Conservation (phyloP, 768 basidiomycete genomes). For the Tricholoma terreum region DNA sequence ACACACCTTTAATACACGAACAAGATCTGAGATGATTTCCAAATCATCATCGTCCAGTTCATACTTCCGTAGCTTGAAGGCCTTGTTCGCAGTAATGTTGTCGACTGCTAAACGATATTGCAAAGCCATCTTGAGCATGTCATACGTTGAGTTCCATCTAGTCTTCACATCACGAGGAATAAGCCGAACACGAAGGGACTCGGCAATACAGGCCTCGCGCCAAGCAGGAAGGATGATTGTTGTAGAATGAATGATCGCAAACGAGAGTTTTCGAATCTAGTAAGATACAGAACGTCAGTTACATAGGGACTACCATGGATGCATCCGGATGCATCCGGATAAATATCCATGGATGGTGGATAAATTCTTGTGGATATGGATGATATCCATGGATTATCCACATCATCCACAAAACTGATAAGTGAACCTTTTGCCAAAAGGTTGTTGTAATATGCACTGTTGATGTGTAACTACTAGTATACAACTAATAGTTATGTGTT, state of each 20-base stretch:
- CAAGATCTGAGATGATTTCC: not conserved
- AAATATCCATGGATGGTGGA: no score
- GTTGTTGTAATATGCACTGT: no score
- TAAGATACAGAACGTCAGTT: no score
- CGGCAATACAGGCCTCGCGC: conserved; percentile 2
- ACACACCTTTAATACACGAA: not conserved
- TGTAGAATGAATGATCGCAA: not conserved
- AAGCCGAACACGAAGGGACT: not conserved
- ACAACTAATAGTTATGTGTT: no score
- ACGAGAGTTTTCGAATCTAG: no score
- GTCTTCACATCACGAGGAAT: conserved; percentile 28
- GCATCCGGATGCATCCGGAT: no score
- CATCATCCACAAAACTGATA: no score
- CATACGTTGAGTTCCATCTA: not conserved
- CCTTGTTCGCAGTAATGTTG: not conserved
- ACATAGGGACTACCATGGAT: no score
- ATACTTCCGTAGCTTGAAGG: not conserved
- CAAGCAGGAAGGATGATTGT: conserved; percentile 8
- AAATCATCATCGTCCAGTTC: not conserved
- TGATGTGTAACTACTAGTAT: no score
- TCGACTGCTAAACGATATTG: not conserved
- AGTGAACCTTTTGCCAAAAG: no score
- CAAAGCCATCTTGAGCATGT: not conserved
- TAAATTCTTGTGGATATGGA: no score
- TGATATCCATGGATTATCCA: no score